Conservation (phyloP, 208 protist genomes). For the Trichomonas vaginalis region DNA sequence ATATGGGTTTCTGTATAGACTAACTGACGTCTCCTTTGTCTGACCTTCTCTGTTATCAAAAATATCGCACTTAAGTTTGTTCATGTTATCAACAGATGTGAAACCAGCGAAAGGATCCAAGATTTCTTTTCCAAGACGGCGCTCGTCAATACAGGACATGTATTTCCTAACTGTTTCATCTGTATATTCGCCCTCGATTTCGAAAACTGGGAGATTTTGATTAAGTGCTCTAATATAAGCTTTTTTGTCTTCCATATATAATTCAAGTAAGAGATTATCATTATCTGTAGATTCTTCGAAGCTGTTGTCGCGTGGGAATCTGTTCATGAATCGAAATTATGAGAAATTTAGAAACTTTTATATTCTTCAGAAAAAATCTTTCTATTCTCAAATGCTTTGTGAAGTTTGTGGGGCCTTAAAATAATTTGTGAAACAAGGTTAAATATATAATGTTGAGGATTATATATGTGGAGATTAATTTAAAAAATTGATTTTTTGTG, state of each 20-base stretch:
- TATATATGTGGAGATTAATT: too few species aligned
- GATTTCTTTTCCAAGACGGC: background rate
- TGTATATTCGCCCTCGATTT: background rate
- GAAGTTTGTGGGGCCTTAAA: too few species aligned
- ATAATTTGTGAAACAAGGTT: too few species aligned
- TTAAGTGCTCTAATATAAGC: background rate
- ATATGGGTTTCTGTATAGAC: background rate
- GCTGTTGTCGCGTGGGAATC: background rate
- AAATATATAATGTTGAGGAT: too few species aligned
- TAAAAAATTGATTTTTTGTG: too few species aligned
- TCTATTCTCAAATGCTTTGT: too few species aligned
- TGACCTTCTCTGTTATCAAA: background rate
- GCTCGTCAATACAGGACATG: background rate
- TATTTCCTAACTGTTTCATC: background rate
- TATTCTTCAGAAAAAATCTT: too few species aligned
- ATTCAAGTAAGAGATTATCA: background rate
- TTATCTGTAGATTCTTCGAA: background rate
- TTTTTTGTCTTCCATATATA: background rate
- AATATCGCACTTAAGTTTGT: background rate
- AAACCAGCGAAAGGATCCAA: background rate
- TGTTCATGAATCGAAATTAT: too few species aligned
- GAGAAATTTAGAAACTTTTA: too few species aligned
- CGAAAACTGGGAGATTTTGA: background rate
- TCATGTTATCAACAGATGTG: background rate
- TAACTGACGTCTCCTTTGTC: background rate